Percentiles rank a stretch among this genome's conserved stretches.
phyloP scores from a whole-genome alignment of 345 rosid species.

The Linum usitatissimum region DNA sequence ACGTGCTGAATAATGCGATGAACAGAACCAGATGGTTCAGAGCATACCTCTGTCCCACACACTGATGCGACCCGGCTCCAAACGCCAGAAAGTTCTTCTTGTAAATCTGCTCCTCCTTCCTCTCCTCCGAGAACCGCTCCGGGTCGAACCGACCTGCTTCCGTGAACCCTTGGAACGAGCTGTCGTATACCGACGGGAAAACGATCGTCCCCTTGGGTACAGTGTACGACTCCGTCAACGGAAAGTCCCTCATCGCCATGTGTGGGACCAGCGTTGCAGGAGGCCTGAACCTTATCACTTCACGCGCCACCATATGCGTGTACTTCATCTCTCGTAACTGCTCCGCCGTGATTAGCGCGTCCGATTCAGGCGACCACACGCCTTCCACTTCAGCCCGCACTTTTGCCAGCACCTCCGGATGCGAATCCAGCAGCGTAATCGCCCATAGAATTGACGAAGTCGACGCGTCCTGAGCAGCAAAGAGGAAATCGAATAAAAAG shows the following conservation, averaged over 20 bases:
- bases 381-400: constrained; percentile 58
- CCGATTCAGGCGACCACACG: constrained; percentile 69
- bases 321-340: constrained; percentile 64
- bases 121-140: constrained; percentile 50
- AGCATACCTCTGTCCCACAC: constrained; percentile 88
- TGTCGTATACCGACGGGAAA: constrained; percentile 72
- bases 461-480: constrained; percentile 86
- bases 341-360: constrained; percentile 40
- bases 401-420: constrained; percentile 45
- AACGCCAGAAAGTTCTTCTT: constrained; percentile 57
- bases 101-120: constrained; percentile 46
- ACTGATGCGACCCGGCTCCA: constrained; percentile 86
- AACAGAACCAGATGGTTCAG: constrained; percentile 65
- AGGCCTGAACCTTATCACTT: constrained; percentile 55
- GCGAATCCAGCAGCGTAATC: constrained; percentile 55
- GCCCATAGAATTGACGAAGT: constrained; percentile 86
- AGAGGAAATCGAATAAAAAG: constrained; percentile 68
- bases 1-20: constrained; percentile 51
- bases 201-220: constrained; percentile 72
- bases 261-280: constrained; percentile 90
- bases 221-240: constrained; percentile 54
- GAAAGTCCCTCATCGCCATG: constrained; percentile 55
- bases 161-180: constrained; percentile 70
- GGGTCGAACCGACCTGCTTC: constrained; percentile 71
- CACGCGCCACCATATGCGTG: constrained; percentile 84